phyloP scores from a whole-genome alignment of 805 yeast genomes.

The Allodekkera sacchari region DNA sequence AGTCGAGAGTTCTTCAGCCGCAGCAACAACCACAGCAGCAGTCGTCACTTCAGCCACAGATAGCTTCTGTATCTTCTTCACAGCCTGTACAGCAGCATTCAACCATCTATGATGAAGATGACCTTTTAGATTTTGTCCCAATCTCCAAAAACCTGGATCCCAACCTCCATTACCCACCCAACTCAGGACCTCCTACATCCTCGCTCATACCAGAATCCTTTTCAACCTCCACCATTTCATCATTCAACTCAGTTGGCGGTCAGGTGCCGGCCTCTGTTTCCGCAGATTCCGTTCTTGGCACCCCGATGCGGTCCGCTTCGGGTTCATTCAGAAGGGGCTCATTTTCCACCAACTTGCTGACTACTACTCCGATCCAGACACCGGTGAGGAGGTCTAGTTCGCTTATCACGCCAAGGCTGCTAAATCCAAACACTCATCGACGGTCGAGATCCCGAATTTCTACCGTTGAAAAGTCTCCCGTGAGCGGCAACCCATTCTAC shows the following conservation, averaged over 20 bases:
- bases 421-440: constrained; percentile 7
- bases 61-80: constrained; percentile 1
- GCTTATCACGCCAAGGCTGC: constrained; percentile 17
- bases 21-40: constrained; percentile 4
- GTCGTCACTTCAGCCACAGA: neutral
- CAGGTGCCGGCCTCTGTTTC: constrained; percentile 4
- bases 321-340: constrained; percentile 9
- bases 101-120: constrained; percentile 8
- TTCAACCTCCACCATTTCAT: constrained; percentile 26
- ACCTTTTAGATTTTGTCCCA: constrained; percentile 22
- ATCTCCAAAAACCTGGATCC: constrained; percentile 18
- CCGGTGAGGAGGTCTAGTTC: constrained; percentile 14
- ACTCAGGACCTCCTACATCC: neutral
- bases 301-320: constrained; percentile 15
- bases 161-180: constrained; percentile 19
- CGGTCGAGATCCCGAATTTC: constrained; percentile 15
- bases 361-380: constrained; percentile 16
- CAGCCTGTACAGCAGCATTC: constrained; percentile 2
- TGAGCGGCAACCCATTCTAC: constrained; percentile 38
- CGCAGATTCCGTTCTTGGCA: constrained; percentile 8
- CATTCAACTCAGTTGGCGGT: constrained; percentile 15
- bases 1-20: constrained; percentile 2
- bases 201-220: constrained; percentile 22
- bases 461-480: constrained; percentile 28
- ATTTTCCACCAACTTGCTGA: constrained; percentile 4